These are phyloP conservation scores for Bipolaris cookei DNA, from an alignment of 2,329 filamentous ascomycete species.

Conservation along the genomic window DNA sequence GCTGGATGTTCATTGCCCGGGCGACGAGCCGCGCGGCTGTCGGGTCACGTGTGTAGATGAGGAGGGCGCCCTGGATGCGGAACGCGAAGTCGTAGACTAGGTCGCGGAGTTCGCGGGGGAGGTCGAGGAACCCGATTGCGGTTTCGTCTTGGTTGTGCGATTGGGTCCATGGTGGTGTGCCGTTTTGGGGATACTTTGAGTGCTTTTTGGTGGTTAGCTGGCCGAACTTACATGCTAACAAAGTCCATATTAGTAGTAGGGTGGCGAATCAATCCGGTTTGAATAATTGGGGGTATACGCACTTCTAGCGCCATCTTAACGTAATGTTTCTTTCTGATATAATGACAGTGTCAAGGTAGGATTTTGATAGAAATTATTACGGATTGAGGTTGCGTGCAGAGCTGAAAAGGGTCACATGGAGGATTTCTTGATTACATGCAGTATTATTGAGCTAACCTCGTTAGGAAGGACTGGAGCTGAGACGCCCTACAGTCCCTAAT, in stretches of 20 bases:
- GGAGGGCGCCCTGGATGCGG: constrained; percentile 35
- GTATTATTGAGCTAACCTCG: not conserved
- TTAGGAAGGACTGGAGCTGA: not conserved
- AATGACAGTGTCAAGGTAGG: not conserved
- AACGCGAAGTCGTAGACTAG: constrained; percentile 34
- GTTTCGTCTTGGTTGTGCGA: not conserved
- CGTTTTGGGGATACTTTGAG: not conserved
- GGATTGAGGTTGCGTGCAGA: not conserved
- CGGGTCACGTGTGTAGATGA: constrained; percentile 32
- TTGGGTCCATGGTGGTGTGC: not conserved
- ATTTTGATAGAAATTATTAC: not conserved
- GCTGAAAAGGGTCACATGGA: not conserved
- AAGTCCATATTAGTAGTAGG: too few relatives aligned
- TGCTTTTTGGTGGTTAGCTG: not conserved
- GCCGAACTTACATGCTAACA: not conserved
- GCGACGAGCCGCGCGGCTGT: constrained; percentile 18
- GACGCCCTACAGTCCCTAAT: not conserved
- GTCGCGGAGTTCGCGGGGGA: constrained; percentile 43
- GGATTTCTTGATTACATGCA: constrained; percentile 2
- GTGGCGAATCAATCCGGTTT: too few relatives aligned
- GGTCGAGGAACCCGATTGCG: constrained; percentile 35
- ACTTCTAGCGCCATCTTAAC: constrained; percentile 1
- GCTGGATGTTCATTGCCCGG: constrained; percentile 33
- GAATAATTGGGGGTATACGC: not conserved
- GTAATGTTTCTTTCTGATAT: not conserved